Conservation (phyloP, 768 basidiomycete species). For the Tylopilus balloui region DNA sequence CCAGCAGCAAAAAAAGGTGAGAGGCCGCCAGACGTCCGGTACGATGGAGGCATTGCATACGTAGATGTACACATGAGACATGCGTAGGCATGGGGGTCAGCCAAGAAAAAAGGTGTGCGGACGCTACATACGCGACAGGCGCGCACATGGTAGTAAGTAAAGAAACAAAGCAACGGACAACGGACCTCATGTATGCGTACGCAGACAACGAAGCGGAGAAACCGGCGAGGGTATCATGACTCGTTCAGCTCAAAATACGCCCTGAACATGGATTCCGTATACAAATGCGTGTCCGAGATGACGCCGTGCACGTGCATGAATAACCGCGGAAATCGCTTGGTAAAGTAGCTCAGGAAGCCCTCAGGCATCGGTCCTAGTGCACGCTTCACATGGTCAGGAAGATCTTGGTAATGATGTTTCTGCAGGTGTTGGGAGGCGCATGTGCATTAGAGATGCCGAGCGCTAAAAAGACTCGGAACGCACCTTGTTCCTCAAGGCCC, state of each 20-base stretch:
- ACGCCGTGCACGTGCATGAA: conserved; percentile 93
- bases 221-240: no score
- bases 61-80: conserved; percentile 6
- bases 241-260: conserved; percentile 78
- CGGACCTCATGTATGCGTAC: neutral
- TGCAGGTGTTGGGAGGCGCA: no score
- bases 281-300: conserved; percentile 64
- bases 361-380: conserved; percentile 88
- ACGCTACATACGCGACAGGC: neutral
- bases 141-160: neutral
- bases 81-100: neutral
- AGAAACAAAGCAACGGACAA: neutral
- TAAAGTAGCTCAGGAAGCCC: conserved; percentile 92
- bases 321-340: conserved; percentile 82
- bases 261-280: conserved; percentile 86
- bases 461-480: no score
- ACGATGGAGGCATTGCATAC: conserved; percentile 12
- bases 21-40: conserved; percentile 4
- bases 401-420: conserved; percentile 98
- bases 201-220: no score
- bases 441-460: no score
- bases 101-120: neutral
- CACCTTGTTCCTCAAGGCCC: conserved; percentile 95
- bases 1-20: neutral
- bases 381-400: conserved; percentile 87